A percentile compares a stretch with the other conserved stretches of the same genome.
phyloP scores from a whole-genome alignment of 148 eudicot genomes.

The Spergularia marina region DNA sequence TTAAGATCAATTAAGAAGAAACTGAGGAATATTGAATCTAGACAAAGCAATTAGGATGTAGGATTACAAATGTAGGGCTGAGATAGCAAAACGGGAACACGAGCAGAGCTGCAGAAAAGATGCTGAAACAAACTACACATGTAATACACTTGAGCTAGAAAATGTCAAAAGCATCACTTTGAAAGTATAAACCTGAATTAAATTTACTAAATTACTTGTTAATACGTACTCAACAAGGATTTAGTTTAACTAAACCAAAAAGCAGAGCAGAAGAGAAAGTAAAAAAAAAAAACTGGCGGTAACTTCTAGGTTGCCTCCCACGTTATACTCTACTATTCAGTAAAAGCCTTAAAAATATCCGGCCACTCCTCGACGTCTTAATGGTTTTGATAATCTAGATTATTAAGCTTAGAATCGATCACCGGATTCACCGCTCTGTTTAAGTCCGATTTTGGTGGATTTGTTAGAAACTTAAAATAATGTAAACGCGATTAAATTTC shows the following conservation, averaged over 20 bases:
- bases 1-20: no score
- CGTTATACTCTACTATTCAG: conserved; percentile 26
- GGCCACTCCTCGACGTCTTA: conserved; percentile 11
- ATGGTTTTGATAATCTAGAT: no score
- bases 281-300: conserved; percentile 25
- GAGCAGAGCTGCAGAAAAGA: conserved; percentile 3
- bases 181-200: neutral
- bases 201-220: neutral
- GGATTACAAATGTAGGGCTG: conserved; percentile 2
- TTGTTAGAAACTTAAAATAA: no score
- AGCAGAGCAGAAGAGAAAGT: neutral
- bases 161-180: neutral
- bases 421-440: no score
- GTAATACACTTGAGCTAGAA: conserved; percentile 2
- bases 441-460: no score
- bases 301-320: conserved; percentile 47
- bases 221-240: neutral
- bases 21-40: no score
- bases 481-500: no score
- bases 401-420: no score
- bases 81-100: neutral
- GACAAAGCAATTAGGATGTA: no score
- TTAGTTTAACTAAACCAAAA: neutral
- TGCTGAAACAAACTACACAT: conserved; percentile 4
- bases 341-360: conserved; percentile 27